Evolutionary conservation across 305 asterid species (phyloP), one percentile per base, ranked within the genome.

Genomic region (Fraxinus velutina): DNA sequence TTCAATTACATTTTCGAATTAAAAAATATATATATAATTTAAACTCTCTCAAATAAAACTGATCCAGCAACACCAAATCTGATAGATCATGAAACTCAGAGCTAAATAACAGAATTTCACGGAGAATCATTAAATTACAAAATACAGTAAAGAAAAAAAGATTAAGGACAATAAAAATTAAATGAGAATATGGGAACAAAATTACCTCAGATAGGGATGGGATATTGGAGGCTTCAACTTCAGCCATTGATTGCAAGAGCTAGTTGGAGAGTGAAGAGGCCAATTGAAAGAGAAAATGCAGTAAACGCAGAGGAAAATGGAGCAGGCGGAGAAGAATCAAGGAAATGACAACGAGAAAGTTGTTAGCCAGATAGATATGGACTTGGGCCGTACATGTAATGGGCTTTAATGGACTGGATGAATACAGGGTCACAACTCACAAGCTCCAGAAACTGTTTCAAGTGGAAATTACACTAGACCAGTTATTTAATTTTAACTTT

Each of bases 151-250:
- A 55, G 66, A 17, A n/a, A 52, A 52, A 52, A 79, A 3, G 5
- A 78, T 17, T 68, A 34, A 36, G 42, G 66, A 13, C 5, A 1
- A 78, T 15, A 8, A 30, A 36, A 78, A 24, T 4, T 62, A 17
- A 29, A 21, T 19, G 47, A 76, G 6, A 55, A 50, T 50, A 50
- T 15, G 60, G 19, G 19, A 50, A 50, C 19, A 36, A 8, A 62
- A 50, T 8, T 78, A 89, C 92, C 90, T 89, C 83, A 39, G 88
- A 81, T 6, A 89, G 80, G 30, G 92, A 83, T 75, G 84, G 88
- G 76, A 36, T 21, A 33, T 85, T 86, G 81, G 89, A 71, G 75
- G 68, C 74, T 79, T 86, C 90, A 37, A 82, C 88, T 50, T 86
- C 88, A 30, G 89, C 90, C 92, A 89, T 89, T 47, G 84, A 71